These are phyloP conservation scores for Myrica gale DNA, from an alignment of 306 rosid species.

Conservation along the genomic window DNA sequence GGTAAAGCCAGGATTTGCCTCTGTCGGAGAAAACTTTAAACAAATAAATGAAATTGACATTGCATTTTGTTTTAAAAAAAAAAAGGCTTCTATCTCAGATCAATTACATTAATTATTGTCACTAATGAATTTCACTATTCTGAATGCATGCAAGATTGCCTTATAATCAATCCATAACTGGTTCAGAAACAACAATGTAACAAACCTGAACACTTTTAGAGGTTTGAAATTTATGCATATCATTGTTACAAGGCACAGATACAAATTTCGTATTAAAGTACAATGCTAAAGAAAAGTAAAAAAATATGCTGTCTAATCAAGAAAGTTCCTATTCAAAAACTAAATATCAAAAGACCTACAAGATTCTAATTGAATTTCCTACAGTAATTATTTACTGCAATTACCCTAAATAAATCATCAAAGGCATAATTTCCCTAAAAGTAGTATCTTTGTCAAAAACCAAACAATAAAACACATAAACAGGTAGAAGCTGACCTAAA, in stretches of 20 bases:
- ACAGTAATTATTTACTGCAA: neutral
- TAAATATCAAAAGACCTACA: neutral
- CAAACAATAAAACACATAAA: neutral
- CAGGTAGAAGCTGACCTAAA: neutral
- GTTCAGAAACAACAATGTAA: no score
- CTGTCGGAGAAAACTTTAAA: neutral
- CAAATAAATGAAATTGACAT: no score
- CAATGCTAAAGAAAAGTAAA: neutral
- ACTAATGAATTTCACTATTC: no score
- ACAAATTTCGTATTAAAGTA: no score
- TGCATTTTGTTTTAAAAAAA: no score
- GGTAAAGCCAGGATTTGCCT: no score
- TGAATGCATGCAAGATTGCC: no score
- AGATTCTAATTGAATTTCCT: neutral
- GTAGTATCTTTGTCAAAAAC: neutral
- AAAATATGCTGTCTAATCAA: neutral
- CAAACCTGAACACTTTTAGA: neutral
- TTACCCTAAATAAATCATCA: no score
- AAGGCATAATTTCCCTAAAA: neutral
- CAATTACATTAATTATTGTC: neutral
- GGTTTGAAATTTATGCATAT: neutral
- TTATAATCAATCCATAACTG: no score
- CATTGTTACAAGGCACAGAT: neutral
- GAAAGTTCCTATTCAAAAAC: no score
- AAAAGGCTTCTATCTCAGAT: neutral